These are phyloP conservation scores for Taiozyma sp. DNA, from an alignment of 1,139 yeast genomes.

Conservation along the genomic window DNA sequence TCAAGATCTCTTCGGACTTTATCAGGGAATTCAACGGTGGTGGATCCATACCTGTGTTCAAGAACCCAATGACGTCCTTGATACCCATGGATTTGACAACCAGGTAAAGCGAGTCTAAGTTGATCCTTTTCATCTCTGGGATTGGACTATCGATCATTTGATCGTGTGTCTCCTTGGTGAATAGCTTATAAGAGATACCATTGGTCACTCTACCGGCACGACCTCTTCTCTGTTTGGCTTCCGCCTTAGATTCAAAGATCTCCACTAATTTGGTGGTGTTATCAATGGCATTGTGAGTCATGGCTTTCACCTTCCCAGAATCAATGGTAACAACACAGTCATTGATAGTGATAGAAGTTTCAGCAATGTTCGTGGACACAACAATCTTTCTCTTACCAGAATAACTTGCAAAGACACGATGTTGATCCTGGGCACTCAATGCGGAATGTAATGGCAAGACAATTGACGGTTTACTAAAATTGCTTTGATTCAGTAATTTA, in stretches of 20 bases:
- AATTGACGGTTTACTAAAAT: constrained; percentile 26
- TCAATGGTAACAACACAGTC: constrained; percentile 93
- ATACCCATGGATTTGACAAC: constrained; percentile 90
- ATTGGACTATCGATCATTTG: constrained; percentile 68
- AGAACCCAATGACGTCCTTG: constrained; percentile 60
- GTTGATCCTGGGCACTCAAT: constrained; percentile 76
- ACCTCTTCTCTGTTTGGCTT: constrained; percentile 90
- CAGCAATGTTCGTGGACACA: constrained; percentile 88
- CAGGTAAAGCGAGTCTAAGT: constrained; percentile 77
- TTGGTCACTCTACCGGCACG: constrained; percentile 95
- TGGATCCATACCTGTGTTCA: constrained; percentile 76
- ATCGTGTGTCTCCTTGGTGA: constrained; percentile 55
- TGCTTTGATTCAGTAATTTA: constrained; percentile 18
- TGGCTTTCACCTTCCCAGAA: constrained; percentile 78
- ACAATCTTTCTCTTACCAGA: constrained; percentile 65
- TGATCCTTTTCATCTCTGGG: constrained; percentile 84
- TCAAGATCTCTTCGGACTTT: constrained; percentile 58
- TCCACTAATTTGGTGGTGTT: constrained; percentile 74
- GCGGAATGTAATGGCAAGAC: constrained; percentile 85
- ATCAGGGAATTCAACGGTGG: constrained; percentile 56
- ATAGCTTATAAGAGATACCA: constrained; percentile 81
- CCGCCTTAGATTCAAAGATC: constrained; percentile 87
- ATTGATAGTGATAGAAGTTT: constrained; percentile 87
- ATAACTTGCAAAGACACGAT: constrained; percentile 62
- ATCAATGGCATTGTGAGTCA: constrained; percentile 61